Base-by-base conservation (phyloP, 2,329 filamentous ascomycete genomes). In the Calonectria pseudoturangicola region DNA sequence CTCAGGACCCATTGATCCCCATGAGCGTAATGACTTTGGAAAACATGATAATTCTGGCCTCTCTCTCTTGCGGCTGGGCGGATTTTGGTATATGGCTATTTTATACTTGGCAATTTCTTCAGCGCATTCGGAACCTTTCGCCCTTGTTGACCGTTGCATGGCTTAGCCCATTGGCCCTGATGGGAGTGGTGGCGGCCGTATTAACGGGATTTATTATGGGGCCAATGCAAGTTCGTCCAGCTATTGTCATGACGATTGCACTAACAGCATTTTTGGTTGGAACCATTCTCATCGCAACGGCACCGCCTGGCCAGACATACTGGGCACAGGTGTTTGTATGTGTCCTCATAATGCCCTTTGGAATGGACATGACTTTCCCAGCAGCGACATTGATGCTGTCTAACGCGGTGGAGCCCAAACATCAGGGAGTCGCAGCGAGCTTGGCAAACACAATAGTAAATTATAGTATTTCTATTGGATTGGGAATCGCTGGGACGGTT, bases 281-380 rank as follows among this genome's bases (percentile, higher is more conserved):
- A 3, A 58, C 54, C 12, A 9, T 41, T n/a, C 21, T 58, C 3
- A 36, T 58, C 16, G 54, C 54, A n/a, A 58, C 54, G 2, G 54
- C 36, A 21, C 54, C 54, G 4, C 5, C 36, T 3, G 54, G 27
- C 7, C 54, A 58, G 33, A 58, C n/a, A 21, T 58, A 58, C 41
- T 58, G 54, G 54, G 54, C 54, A 13, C 54, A 58, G 16, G 33
- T 33, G 13, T 58, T 58, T 27, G n/a, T 58, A 30, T 58, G 54
- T n/a, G 33, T 41, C 27, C 54, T 58, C 15, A 41, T 58, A 3
- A 58, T 58, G 54, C 54, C 54, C 5, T 58, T 58, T 15, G 54
- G 54, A 4, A 58, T 58, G 54, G 54, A 58, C n/a, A 58, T 58
- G 54, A 58, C 54, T 2, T 58, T 58, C 21, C 54, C 54, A 4